Conservation (phyloP, 352 stramenopile species). For the Globisporangium splendens region DNA sequence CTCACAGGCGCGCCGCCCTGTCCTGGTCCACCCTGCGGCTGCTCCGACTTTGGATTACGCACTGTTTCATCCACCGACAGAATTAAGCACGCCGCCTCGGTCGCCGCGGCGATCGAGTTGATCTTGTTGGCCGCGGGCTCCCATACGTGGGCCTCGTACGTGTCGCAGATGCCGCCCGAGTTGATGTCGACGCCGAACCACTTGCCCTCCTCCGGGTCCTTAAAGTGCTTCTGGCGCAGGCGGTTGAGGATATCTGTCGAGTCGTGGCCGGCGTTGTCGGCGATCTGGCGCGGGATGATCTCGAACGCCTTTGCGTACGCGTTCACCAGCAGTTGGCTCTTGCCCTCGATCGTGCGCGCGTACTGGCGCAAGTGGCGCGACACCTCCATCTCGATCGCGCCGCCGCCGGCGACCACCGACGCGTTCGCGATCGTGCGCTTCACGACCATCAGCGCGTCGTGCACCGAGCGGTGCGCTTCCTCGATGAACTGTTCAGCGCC, state of each 20-base stretch:
- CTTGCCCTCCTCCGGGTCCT: constrained; percentile 88
- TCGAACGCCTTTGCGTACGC: constrained; percentile 97
- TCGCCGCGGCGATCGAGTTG: constrained; percentile 95
- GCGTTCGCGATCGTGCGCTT: constrained; percentile 93
- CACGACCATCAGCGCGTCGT: constrained; percentile 99
- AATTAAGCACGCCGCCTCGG: constrained; percentile 98
- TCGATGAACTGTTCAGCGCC: constrained; percentile 98
- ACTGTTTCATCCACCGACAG: constrained; percentile 99
- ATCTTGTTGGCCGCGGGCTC: constrained; percentile 99
- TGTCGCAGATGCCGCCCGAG: constrained; percentile 97
- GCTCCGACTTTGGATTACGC: constrained; percentile 96
- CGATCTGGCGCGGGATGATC: constrained; percentile 97
- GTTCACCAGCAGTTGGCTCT: constrained; percentile 95
- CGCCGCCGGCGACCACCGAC: constrained; percentile 90
- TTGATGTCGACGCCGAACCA: constrained; percentile 99
- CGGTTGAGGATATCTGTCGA: constrained; percentile 97
- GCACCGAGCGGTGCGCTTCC: constrained; percentile 96
- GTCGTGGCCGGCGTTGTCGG: constrained; percentile 98
- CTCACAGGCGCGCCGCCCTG: constrained; percentile 73
- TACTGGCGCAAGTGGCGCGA: constrained; percentile 89
- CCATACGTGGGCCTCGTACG: constrained; percentile 97
- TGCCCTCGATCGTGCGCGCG: constrained; percentile 95
- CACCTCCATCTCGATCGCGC: constrained; percentile 93
- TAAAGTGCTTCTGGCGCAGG: constrained; percentile 95
- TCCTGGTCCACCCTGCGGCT: constrained; percentile 71